phyloP scores from a whole-genome alignment of 108 stramenopile genomes.

The Epipyxis sp. region DNA sequence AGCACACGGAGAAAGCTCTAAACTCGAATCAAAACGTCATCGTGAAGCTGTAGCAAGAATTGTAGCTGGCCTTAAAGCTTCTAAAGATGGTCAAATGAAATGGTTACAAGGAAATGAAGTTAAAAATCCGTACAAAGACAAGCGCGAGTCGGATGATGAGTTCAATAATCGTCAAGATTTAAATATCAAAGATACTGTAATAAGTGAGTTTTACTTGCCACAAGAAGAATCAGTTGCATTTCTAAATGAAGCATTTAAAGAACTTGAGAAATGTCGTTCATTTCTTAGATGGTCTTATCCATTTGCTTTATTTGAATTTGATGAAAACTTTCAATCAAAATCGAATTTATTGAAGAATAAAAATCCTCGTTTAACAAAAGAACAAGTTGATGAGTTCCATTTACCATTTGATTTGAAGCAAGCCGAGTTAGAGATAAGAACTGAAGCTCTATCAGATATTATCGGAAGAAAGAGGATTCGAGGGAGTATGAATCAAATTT shows the following conservation, averaged over 20 bases:
- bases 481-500: not conserved
- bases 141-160: not conserved
- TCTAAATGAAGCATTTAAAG: not conserved
- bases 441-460: not conserved
- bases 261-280: not conserved
- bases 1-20: not conserved
- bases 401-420: not conserved
- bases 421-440: not conserved
- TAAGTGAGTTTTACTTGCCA: not conserved
- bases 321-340: not conserved
- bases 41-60: not conserved
- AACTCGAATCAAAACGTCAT: not conserved
- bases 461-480: not conserved
- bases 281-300: slow-evolving; percentile 15
- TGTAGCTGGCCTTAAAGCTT: not conserved
- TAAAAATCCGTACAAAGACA: not conserved
- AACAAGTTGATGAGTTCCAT: not conserved
- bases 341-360: not conserved
- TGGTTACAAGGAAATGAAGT: not conserved
- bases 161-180: not conserved
- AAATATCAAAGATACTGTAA: not conserved
- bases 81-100: not conserved
- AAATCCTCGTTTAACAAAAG: not conserved
- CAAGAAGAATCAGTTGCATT: not conserved
- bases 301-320: not conserved